phyloP scores from a whole-genome alignment of 768 basidiomycete species.

The Suillus hirtellus region DNA sequence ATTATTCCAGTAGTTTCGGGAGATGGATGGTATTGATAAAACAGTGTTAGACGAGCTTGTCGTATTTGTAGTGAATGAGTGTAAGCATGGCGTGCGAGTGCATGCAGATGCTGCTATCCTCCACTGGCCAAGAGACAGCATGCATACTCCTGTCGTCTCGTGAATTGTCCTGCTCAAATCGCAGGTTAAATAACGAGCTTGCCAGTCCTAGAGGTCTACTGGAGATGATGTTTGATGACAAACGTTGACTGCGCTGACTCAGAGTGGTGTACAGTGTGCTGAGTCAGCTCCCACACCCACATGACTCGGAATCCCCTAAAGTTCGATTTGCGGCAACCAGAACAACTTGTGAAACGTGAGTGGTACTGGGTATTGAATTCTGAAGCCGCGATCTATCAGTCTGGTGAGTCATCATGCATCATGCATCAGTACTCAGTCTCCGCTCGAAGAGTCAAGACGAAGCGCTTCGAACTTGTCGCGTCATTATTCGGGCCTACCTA shows the following conservation, averaged over 20 bases:
- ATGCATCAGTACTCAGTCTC: neutral
- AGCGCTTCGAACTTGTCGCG: neutral
- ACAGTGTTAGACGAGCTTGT: neutral
- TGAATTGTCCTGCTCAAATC: neutral
- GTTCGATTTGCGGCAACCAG: neutral
- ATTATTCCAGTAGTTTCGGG: neutral
- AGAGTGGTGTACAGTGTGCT: neutral
- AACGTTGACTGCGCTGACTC: neutral
- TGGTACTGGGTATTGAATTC: neutral
- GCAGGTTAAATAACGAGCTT: neutral
- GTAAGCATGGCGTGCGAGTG: conserved; percentile 9
- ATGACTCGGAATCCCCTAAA: too few relatives aligned
- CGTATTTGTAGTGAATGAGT: conserved; percentile 9
- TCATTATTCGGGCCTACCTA: neutral
- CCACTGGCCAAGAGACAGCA: conserved; percentile 16
- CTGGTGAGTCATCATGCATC: neutral
- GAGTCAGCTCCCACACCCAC: neutral
- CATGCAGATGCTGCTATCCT: conserved; percentile 9
- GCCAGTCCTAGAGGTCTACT: neutral
- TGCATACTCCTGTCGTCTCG: conserved; percentile 17
- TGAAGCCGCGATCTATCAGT: neutral
- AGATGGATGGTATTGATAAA: neutral
- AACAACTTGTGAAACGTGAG: neutral
- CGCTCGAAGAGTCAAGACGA: neutral
- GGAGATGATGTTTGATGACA: neutral